Evolutionary conservation across 768 basidiomycete species (phyloP).

Genomic region (Lactifluus rugatus): DNA sequence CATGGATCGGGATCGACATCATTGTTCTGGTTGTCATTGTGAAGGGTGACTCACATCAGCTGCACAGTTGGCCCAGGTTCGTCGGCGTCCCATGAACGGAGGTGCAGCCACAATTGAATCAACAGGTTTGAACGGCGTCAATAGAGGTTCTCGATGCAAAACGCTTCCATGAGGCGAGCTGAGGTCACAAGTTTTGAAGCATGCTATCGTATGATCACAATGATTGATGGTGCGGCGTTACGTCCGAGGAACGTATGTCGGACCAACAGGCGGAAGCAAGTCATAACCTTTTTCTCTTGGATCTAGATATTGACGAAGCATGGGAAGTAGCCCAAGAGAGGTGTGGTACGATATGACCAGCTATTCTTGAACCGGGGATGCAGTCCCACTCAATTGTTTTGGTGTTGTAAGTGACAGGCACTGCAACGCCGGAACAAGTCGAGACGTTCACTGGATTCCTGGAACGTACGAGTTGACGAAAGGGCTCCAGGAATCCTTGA

Average conservation of each 20-base stretch:
- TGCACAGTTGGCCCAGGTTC: not conserved
- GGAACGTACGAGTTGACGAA: not conserved
- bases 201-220: not conserved
- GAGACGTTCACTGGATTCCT: not conserved
- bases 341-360: not conserved
- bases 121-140: not conserved
- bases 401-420: not conserved
- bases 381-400: not conserved
- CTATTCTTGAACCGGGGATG: not conserved
- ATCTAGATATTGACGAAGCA: not conserved
- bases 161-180: constrained; percentile 5
- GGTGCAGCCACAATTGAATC: not conserved
- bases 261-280: not conserved
- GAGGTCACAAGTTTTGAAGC: not conserved
- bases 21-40: not conserved
- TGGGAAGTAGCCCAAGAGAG: not conserved
- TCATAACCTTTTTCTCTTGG: not conserved
- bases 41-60: not conserved
- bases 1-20: not conserved
- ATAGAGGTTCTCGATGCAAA: not conserved
- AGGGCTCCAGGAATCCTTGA: not conserved
- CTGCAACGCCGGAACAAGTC: not conserved
- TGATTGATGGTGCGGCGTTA: not conserved
- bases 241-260: not conserved
- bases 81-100: not conserved